Evolutionary conservation across 345 rosid genomes (phyloP), one percentile per base, ranked within the genome.

Genomic region (Eucalyptus guilfoylei): DNA sequence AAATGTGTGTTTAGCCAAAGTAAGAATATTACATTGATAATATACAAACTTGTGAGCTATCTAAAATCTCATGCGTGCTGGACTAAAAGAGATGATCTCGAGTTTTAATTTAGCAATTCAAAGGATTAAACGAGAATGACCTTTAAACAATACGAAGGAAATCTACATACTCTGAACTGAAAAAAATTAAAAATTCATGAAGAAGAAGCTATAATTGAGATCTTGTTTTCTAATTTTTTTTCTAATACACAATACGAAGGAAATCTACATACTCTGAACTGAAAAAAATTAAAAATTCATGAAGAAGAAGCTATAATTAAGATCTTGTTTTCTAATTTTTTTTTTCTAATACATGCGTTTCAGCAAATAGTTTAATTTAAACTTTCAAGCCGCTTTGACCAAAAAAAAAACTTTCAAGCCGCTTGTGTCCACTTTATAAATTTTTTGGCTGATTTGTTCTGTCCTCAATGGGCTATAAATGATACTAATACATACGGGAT

Each of bases 91-190:
- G 40, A 64, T 7, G 19, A 64, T 14, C 19, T 14, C 4, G 6
- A n/a, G 76, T 15, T 64, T 64, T 12, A 64, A 5, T n/a, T n/a
- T 64, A 64, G 76, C 21, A n/a, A n/a, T 64, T 64, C 0, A 64
- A 15, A n/a, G 7, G 40, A 64, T n/a, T n/a, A 21, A 2, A n/a
- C 11, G 21, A 64, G 34, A 64, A n/a, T 64, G 21, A n/a, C 76
- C 8, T 7, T 64, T n/a, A n/a, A n/a, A 64, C 37, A 2, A 9
- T n/a, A n/a, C 37, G n/a, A n/a, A 64, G 37, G 40, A 64, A n/a
- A n/a, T 64, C 3, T 0, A n/a, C 11, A 8, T 64, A n/a, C 40
- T 14, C 21, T 8, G 1, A n/a, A n/a, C 37, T 64, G 17, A n/a
- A 64, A 32, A 7, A n/a, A 64, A 4, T 64, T n/a, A n/a, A 64